Base-by-base conservation (phyloP, 441 rosid species). In the Biscutella laevigata region DNA sequence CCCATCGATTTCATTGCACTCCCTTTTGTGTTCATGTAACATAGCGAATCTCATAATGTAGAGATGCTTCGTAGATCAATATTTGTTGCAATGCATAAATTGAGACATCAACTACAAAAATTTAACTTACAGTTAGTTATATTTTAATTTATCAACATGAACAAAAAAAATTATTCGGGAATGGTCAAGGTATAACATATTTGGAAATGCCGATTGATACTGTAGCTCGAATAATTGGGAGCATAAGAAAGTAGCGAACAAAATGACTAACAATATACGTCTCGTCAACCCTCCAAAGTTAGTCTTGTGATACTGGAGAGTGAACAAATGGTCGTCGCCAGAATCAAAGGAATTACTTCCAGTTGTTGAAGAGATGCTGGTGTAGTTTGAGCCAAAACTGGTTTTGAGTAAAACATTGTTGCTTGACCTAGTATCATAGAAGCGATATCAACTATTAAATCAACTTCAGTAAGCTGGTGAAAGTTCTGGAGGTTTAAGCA, bases 271-370 rank as follows among this genome's bases (percentile, higher is more conserved):
- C 96, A 94, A 69, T 26, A 62, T 44, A 88, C 25, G 37, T 85
- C 86, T 61, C 59, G 74, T 64, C 96, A 74, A 46, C 96, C 94
- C 77, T 83, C 85, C 64, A 85, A 73, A 17, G 79, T 71, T 55
- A 85, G 78, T 56, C 70, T 77, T 38, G 76, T 74, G 57, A 88
- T 60, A 53, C 63, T 83, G 26, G 88, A 76, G 61, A 69, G 63
- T 30, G 67, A 49, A 62, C 40, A 12, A 33, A n/a, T 19, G 69
- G 64, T 44, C 27, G 43, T 45, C 33, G 16, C 48, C 59, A 48
- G 44, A 52, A 35, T 42, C 64, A 47, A 38, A 59, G 47, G 33
- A 55, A 27, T 45, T 45, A 61, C 55, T 47, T 26, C 61, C 58
- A 34, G 37, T 39, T 69, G 27, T 11, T 14, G 59, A 30, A 26